Percentiles rank a stretch among this genome's conserved stretches.
phyloP scores from a whole-genome alignment of 345 rosid genomes.

The Citrus cavaleriei region DNA sequence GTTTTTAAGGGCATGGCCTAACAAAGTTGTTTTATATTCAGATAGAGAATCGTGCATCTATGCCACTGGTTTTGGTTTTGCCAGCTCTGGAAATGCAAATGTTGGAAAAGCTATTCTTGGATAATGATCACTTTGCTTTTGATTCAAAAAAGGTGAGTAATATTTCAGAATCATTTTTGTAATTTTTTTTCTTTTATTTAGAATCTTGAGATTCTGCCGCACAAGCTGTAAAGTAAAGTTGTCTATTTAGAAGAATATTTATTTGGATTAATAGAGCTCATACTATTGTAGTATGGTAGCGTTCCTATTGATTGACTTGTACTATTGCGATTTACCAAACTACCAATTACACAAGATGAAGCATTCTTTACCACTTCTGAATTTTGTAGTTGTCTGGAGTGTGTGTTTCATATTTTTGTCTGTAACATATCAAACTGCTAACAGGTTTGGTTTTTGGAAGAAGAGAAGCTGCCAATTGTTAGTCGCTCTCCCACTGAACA shows the following conservation, averaged over 20 bases:
- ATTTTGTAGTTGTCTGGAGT: not conserved
- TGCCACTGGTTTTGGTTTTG: slow-evolving; percentile 65
- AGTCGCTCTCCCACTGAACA: slow-evolving; percentile 44
- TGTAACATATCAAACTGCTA: not conserved
- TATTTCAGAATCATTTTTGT: not conserved
- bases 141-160: slow-evolving; percentile 62
- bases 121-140: slow-evolving; percentile 66
- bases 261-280: not conserved
- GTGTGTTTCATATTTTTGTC: not conserved
- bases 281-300: not conserved
- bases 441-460: slow-evolving; percentile 79
- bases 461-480: slow-evolving; percentile 76
- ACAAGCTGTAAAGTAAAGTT: not conserved
- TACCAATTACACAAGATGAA: not conserved
- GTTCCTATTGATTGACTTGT: not conserved
- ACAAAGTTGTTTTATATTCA: slow-evolving; percentile 24
- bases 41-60: slow-evolving; percentile 59
- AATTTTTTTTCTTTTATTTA: not conserved
- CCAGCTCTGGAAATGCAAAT: slow-evolving; percentile 37
- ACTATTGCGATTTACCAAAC: not conserved
- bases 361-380: not conserved
- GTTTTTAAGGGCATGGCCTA: not conserved
- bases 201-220: not conserved
- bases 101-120: slow-evolving; percentile 41
- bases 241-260: not conserved